phyloP scores from a whole-genome alignment of 306 rosid genomes.

The Hippophae rhamnoides region DNA sequence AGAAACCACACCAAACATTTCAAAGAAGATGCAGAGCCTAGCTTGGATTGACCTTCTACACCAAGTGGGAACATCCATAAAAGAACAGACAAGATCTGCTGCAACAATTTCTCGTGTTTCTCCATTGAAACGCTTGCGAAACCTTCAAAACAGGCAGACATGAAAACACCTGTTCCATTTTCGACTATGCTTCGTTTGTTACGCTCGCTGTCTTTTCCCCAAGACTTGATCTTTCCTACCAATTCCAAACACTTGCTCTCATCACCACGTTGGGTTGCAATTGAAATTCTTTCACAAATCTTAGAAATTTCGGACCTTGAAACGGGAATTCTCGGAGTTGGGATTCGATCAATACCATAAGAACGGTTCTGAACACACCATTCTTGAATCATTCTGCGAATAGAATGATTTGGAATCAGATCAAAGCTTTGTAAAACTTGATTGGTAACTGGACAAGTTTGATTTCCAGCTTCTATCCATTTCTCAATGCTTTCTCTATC shows the following conservation, averaged over 20 bases:
- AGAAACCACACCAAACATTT: slow-evolving; percentile 38
- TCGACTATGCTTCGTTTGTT: slow-evolving; percentile 44
- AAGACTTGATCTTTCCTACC: slow-evolving; percentile 47
- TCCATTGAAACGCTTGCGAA: slow-evolving; percentile 34
- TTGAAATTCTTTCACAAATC: slow-evolving; percentile 26
- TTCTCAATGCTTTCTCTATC: slow-evolving; percentile 77
- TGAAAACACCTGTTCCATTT: slow-evolving; percentile 29
- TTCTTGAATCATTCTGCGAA: slow-evolving; percentile 66
- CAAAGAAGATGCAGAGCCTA: slow-evolving; percentile 39
- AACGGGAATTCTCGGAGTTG: slow-evolving; percentile 69
- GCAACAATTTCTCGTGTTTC: slow-evolving; percentile 25
- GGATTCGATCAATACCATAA: slow-evolving; percentile 65
- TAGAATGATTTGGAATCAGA: slow-evolving; percentile 62
- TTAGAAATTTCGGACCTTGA: slow-evolving; percentile 36
- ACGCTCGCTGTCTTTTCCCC: slow-evolving; percentile 82
- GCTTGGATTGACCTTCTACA: slow-evolving; percentile 31
- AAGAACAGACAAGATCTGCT: slow-evolving; percentile 44
- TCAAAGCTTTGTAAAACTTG: slow-evolving; percentile 35
- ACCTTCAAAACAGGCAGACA: slow-evolving; percentile 36
- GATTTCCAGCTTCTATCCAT: slow-evolving; percentile 66
- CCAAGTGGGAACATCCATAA: slow-evolving; percentile 41
- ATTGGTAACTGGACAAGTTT: slow-evolving; percentile 66
- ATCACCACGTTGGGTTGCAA: slow-evolving; percentile 28
- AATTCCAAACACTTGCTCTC: slow-evolving; percentile 28
- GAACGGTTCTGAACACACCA: slow-evolving; percentile 74